These are phyloP conservation scores for Candida peoriensis DNA, from an alignment of 805 yeast genomes.

Conservation along the genomic window DNA sequence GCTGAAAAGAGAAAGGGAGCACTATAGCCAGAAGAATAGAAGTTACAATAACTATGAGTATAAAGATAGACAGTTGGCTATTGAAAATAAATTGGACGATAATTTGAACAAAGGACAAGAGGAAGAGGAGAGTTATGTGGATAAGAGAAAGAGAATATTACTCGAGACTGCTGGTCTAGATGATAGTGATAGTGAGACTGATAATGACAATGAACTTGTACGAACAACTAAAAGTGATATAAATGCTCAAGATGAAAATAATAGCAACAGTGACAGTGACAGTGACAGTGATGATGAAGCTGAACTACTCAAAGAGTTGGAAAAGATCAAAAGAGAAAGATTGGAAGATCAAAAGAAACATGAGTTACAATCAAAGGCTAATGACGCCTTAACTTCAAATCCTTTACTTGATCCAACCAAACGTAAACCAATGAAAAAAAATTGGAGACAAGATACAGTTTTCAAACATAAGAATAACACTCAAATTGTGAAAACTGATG, in stretches of 20 bases:
- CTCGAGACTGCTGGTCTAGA: slow-evolving; percentile 9
- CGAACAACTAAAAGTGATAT: too few species aligned
- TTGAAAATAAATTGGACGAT: too few species aligned
- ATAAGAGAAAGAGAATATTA: slow-evolving; percentile 12
- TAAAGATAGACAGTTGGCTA: slow-evolving; percentile 4
- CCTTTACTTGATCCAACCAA: slow-evolving; percentile 24
- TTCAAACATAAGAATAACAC: slow-evolving; percentile 22
- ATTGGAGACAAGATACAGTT: slow-evolving; percentile 34
- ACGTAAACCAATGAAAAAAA: slow-evolving; percentile 12
- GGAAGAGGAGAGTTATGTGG: slow-evolving; percentile 9
- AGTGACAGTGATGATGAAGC: slow-evolving; percentile 38
- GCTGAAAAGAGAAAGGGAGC: slow-evolving; percentile 15
- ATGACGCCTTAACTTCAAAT: slow-evolving; percentile 18
- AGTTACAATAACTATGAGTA: slow-evolving; percentile 5
- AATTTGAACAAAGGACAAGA: too few species aligned
- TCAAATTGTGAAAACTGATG: slow-evolving; percentile 22
- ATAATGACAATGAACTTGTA: slow-evolving; percentile 25
- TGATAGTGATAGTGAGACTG: slow-evolving; percentile 26
- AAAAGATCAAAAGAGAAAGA: slow-evolving; percentile 31
- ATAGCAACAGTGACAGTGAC: slow-evolving; percentile 31
- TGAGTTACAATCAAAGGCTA: slow-evolving; percentile 21
- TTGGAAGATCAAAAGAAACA: slow-evolving; percentile 24
- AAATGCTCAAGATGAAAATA: slow-evolving; percentile 32
- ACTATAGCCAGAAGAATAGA: slow-evolving; percentile 4
- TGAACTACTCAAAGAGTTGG: slow-evolving; percentile 36